phyloP scores from a whole-genome alignment of 257 asterid genomes.

The Fraxinus anomala region DNA sequence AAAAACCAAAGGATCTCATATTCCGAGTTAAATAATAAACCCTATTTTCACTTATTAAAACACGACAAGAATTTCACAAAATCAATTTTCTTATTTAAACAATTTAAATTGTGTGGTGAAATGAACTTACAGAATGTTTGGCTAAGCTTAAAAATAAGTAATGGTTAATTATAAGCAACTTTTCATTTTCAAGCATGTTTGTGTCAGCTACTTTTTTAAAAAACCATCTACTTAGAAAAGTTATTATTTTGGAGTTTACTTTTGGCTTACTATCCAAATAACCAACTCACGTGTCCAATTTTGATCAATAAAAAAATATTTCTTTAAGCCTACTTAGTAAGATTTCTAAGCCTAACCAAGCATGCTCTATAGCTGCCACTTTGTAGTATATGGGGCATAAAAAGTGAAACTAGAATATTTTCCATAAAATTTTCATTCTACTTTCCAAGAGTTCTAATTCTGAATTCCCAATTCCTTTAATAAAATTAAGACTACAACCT shows the following conservation, averaged over 20 bases:
- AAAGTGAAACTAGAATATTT: not conserved
- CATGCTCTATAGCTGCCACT: not conserved
- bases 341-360: not conserved
- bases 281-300: not conserved
- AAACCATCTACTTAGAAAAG: too few relatives aligned
- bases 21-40: not conserved
- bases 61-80: not conserved
- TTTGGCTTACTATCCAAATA: not conserved
- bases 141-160: too few relatives aligned
- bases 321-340: not conserved
- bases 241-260: not conserved
- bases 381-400: not conserved
- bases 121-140: not conserved
- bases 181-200: not conserved
- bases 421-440: not conserved
- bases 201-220: too few relatives aligned
- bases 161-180: not conserved
- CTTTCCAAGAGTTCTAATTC: not conserved
- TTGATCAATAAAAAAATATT: not conserved
- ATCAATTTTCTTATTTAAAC: not conserved
- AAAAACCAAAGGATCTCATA: constrained; percentile 3
- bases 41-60: not conserved
- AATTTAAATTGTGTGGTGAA: not conserved
- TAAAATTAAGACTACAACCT: not conserved
- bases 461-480: not conserved